Evolutionary conservation across 805 yeast species (phyloP).

Genomic region (Metschnikowia similis): DNA sequence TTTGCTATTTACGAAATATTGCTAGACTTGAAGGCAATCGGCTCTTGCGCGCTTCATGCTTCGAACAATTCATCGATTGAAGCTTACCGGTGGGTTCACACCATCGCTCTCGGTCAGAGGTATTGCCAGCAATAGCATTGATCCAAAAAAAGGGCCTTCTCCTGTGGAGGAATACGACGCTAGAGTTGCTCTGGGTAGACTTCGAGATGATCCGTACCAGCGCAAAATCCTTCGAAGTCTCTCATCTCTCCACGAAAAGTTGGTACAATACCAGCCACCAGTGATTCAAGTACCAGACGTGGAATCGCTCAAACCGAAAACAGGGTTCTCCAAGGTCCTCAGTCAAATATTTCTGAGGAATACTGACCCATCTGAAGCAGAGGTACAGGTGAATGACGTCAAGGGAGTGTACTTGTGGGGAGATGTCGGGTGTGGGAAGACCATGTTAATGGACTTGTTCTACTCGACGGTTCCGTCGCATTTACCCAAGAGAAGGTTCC

Average conservation of each 20-base stretch:
- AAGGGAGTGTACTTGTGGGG: slow-evolving; percentile 93
- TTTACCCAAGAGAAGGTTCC: slow-evolving; percentile 75
- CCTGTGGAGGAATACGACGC: slow-evolving; percentile 52
- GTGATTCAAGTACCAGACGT: slow-evolving; percentile 50
- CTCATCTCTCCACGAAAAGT: slow-evolving; percentile 52
- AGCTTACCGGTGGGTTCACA: not conserved
- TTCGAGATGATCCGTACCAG: slow-evolving; percentile 77
- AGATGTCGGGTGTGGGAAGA: slow-evolving; percentile 97
- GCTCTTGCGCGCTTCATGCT: not conserved
- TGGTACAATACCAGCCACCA: slow-evolving; percentile 61
- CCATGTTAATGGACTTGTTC: slow-evolving; percentile 96
- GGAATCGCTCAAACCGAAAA: slow-evolving; percentile 46
- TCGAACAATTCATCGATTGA: not conserved
- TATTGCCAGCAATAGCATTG: slow-evolving; percentile 2
- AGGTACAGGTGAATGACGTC: slow-evolving; percentile 30
- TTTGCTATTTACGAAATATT: not conserved
- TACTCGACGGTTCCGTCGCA: slow-evolving; percentile 78
- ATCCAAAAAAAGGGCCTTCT: slow-evolving; percentile 13
- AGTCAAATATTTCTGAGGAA: slow-evolving; percentile 6
- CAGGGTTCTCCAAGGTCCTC: slow-evolving; percentile 39
- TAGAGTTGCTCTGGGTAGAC: slow-evolving; percentile 44
- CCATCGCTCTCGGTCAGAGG: not conserved
- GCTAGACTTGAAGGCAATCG: too few relatives aligned
- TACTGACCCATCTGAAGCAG: slow-evolving; percentile 5
- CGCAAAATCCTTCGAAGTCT: slow-evolving; percentile 63